A percentile compares a stretch with the other conserved stretches of the same genome.
Conservation (phyloP, 106 monocot species). For the Gastrodia elata region DNA sequence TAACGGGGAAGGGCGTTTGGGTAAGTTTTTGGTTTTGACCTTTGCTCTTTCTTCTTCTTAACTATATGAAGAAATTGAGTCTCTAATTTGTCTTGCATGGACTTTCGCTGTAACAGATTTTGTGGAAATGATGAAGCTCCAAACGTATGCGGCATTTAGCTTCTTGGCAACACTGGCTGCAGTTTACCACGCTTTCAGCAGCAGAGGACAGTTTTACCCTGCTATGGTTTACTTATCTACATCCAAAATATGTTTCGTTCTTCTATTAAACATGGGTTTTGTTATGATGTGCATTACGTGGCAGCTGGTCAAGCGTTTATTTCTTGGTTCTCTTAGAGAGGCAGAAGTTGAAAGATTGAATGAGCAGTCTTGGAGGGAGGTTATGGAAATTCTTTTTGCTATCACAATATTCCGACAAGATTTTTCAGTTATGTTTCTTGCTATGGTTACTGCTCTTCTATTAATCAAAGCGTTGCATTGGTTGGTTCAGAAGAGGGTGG, state of each 20-base stretch:
- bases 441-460: constrained; percentile 73
- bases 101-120: neutral
- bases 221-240: constrained; percentile 85
- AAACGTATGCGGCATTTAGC: constrained; percentile 78
- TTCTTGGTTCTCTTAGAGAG: constrained; percentile 83
- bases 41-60: neutral
- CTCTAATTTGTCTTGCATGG: neutral
- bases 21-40: neutral
- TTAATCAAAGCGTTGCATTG: constrained; percentile 87
- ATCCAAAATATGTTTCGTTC: constrained; percentile 84
- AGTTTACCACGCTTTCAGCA: constrained; percentile 86
- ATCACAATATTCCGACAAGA: constrained; percentile 95
- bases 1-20: neutral
- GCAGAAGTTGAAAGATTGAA: constrained; percentile 94
- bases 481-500: constrained; percentile 92
- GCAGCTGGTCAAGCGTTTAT: constrained; percentile 65
- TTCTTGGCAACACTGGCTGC: constrained; percentile 54
- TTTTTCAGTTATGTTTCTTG: constrained; percentile 70
- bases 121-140: constrained; percentile 58
- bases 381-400: constrained; percentile 90
- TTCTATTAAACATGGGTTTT: constrained; percentile 79
- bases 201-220: constrained; percentile 85
- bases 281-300: constrained; percentile 77
- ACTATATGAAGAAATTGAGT: neutral
- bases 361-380: constrained; percentile 94